Evolutionary conservation across 2,329 filamentous ascomycete species (phyloP).

Genomic region (Aspergillus chevalieri): DNA sequence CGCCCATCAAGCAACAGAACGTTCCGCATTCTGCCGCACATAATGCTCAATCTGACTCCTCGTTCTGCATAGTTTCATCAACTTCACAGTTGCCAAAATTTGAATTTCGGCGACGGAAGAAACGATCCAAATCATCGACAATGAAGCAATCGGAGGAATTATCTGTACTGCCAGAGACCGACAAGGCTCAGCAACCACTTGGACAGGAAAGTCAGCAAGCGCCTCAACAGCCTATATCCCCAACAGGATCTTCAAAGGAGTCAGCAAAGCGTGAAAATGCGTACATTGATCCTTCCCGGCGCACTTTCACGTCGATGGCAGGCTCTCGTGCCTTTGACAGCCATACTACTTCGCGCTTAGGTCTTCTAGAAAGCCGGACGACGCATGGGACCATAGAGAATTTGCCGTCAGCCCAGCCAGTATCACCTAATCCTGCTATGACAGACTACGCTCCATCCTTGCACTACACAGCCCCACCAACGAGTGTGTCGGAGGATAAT

Average conservation of each 20-base stretch:
- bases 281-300: background rate
- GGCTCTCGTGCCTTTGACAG: conserved; percentile 12
- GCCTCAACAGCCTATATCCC: background rate
- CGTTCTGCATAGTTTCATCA: conserved; percentile 27
- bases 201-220: background rate
- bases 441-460: conserved; percentile 32
- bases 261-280: background rate
- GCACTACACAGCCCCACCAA: conserved; percentile 32
- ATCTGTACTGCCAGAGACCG: background rate
- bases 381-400: conserved; percentile 19
- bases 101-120: conserved; percentile 28
- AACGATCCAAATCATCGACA: conserved; percentile 6
- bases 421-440: conserved; percentile 21
- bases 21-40: background rate
- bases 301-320: conserved; percentile 8
- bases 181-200: background rate
- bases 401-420: conserved; percentile 34
- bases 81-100: conserved; percentile 35
- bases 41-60: conserved; percentile 10
- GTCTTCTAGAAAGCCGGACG: conserved; percentile 2
- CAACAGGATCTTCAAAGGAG: background rate
- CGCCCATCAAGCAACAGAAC: background rate
- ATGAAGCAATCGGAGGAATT: background rate
- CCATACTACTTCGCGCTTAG: conserved; percentile 6
- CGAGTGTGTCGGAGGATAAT: conserved; percentile 14